Base-by-base conservation (phyloP, 2,329 filamentous ascomycete genomes). In the Torrubiella hemipterigena region DNA sequence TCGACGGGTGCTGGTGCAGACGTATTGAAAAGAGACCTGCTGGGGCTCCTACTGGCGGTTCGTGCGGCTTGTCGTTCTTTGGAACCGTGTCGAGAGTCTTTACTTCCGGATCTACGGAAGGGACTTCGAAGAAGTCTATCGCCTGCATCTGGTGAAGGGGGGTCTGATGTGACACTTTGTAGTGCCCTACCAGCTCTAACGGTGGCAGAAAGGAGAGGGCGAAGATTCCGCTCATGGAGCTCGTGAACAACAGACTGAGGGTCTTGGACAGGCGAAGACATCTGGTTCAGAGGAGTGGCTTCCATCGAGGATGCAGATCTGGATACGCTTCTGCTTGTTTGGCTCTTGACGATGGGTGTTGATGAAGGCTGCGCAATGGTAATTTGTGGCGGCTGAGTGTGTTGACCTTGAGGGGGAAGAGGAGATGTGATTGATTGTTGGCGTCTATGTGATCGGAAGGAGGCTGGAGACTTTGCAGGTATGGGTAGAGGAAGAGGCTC, bases 121-220 rank as follows among this genome's bases (percentile, higher is more conserved):
- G 71, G 71, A 33, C 71, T 75, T 11, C 69, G 60, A 3, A 75
- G 51, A 9, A 64, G 61, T 20, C 58, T 57, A 26, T 67, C 65
- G n/a, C 56, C 58, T 6, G 50, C 57, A 30, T 65, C 64, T 2
- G 71, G 70, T 0, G 71, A 73, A 1, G 69, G 67, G 7, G 67
- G 66, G 38, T 74, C 70, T 0, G 69, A 73, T 9, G 71, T 69
- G 22, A 75, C 65, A 35, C 61, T 69, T 42, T 74, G 70, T 11
- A 76, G 49, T 18, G 63, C 68, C 29, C 67, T 58, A 4, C 69
- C 70, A 17, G 62, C 70, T 27, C 69, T 59, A n/a, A 75, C 64
- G 21, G 73, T 73, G 2, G 71, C 69, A 5, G 69, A 73, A 1
- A 76, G 52, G 6, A 54, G 56, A 17, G 65, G 63, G 7, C 66